Percentiles rank a stretch among this genome's conserved stretches.
Evolutionary conservation across 768 basidiomycete genomes (phyloP).

Genomic region (Trametes villosa): DNA sequence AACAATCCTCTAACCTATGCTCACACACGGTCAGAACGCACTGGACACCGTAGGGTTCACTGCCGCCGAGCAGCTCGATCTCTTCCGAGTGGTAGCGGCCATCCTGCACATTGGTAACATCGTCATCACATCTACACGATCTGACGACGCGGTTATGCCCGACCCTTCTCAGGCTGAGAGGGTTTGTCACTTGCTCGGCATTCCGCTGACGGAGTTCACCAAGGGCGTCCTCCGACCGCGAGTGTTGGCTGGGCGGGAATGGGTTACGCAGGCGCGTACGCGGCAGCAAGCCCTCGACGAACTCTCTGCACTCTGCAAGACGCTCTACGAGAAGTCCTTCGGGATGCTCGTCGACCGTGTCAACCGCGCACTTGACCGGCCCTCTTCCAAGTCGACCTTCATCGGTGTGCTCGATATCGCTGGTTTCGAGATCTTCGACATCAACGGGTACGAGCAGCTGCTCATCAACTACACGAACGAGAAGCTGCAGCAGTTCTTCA

Average conservation of each 20-base stretch:
- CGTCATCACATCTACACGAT: constrained; percentile 72
- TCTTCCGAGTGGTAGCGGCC: constrained; percentile 93
- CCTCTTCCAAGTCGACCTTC: constrained; percentile 89
- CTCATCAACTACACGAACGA: constrained; percentile 99
- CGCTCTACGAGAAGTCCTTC: constrained; percentile 96
- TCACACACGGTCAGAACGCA: constrained; percentile 55
- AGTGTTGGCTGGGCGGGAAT: constrained; percentile 93
- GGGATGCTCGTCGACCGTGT: constrained; percentile 92
- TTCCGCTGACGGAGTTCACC: constrained; percentile 85
- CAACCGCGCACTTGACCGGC: constrained; percentile 92
- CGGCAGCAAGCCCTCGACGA: constrained; percentile 93
- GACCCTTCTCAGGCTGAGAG: constrained; percentile 86
- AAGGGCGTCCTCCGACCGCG: constrained; percentile 88
- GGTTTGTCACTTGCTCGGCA: constrained; percentile 89
- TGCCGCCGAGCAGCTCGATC: constrained; percentile 80
- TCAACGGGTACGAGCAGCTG: constrained; percentile 96
- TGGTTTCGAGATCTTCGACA: constrained; percentile 96
- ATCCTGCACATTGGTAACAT: constrained; percentile 98
- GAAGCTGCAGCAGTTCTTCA: constrained; percentile 97
- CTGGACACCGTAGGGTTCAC: constrained; percentile 91
- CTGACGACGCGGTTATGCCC: constrained; percentile 79
- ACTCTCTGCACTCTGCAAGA: constrained; percentile 89
- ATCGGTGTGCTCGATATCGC: constrained; percentile 99
- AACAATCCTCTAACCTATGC: neutral
- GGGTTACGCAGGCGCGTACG: constrained; percentile 93